Evolutionary conservation across 1,284 basidiomycete species (phyloP), one percentile per base, ranked within the genome.

Genomic region (Boletus semigastroideus): DNA sequence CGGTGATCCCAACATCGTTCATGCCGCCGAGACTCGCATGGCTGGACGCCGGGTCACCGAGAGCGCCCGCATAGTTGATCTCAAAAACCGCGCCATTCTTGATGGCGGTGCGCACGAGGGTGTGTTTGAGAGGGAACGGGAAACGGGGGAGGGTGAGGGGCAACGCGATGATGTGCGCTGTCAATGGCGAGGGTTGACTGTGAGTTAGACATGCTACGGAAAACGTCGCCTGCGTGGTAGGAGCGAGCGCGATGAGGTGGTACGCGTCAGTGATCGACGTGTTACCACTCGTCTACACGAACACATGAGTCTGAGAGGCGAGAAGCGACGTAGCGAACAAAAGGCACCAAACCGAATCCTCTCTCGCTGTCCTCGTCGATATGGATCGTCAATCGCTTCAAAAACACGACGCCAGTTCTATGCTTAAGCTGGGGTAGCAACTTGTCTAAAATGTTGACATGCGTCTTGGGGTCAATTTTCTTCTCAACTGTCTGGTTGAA

Each of bases 71-170:
- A 58, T 94, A 92, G 53, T 75, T 78, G 45, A 95, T 79, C 66
- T 94, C 92, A 61, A 95, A 94, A 0, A 86, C 85, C 0, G 85
- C 86, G 7, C 93, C 93, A 57, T 92, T 90, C 59, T 87, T 86
- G 13, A 92, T 75, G 0, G 92, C 90, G 0, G 88, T 86, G 41
- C 88, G 81, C 34, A 94, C 79, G 41, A 92, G 78, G 0, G 90
- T 92, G 57, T 92, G 87, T 62, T 90, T 92, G 57, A 94, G 75
- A 59, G 87, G 79, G 67, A 89, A 94, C 0, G 90, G 86, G 0
- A 92, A 77, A 3, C 90, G 83, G 0, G 90, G 86, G 0, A 84
- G 74, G 0, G 87, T 86, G n/a, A 94, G 77, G 14, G 92, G 92
- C 22, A 94, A 73, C 0, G 86, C 78, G 52, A 95, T 90, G 49